Evolutionary conservation across 164 flowering plant genomes (phyloP), one percentile per base, ranked within the genome.

Genomic region (Dillenia turbinata): DNA sequence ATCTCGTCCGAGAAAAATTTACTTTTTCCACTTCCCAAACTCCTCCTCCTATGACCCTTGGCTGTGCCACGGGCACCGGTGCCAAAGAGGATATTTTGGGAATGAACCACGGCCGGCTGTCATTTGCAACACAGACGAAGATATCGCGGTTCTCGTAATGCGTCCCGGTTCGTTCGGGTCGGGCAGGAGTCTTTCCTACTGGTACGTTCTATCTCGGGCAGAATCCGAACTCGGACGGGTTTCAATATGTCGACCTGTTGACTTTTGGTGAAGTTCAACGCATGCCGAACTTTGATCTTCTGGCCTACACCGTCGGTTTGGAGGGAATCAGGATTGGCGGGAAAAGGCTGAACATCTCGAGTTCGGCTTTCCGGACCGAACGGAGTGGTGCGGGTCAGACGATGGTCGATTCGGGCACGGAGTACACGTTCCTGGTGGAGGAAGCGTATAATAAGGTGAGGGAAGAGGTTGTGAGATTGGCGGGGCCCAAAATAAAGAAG

Each of bases 371-470:
- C 75, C 73, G 77, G 47, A 83, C 89, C 6, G 79, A 81, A 49
- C 64, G 86, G 0, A 69, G 82, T 52, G 96, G 96, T 1, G 73
- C 89, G 49, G 90, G 92, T 13, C 92, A 87, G 74, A 87, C 92
- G 51, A 81, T 89, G 70, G 60, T 89, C 1, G 96, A 89, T 60
- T 87, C 96, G 9, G 96, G 91, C 15, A 77, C 93, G 51, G 86
- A 82, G 73, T 84, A 75, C 70, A 87, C 89, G 0, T 83, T 72
- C 68, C 48, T 89, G 65, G 89, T 84, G 61, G 88, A 79, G 44
- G 85, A 54, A 19, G 93, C 92, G 16, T 87, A 89, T 57, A 43
- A 16, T 11, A 78, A 72, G 61, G 82, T 89, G 66, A 75, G 75
- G 56, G 76, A 66, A 43, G 84, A 81, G 62, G 63, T 87, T 0